A percentile compares a stretch with the other conserved stretches of the same genome.
phyloP scores from a whole-genome alignment of 345 rosid species.

The Conringia planisiliqua region DNA sequence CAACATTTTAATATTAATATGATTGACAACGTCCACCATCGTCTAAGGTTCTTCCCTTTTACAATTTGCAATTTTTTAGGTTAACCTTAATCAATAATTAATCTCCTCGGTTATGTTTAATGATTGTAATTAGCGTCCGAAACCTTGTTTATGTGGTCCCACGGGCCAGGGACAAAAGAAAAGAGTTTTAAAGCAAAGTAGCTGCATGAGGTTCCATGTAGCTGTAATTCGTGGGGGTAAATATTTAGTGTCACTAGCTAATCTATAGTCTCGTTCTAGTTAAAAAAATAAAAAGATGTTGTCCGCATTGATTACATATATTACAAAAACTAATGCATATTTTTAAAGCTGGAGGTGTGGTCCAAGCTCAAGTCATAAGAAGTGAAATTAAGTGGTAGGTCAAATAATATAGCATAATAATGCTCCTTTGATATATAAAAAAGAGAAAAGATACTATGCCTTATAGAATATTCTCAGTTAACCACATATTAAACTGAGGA shows the following conservation, averaged over 20 bases:
- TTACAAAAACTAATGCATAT: background rate
- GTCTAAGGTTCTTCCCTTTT: constrained; percentile 19
- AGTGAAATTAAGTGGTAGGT: constrained; percentile 12
- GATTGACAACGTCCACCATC: constrained; percentile 19
- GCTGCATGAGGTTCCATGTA: constrained; percentile 31
- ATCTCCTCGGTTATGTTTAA: constrained; percentile 17
- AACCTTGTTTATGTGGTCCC: constrained; percentile 20
- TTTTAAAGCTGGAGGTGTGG: constrained; percentile 11
- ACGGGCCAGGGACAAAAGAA: constrained; percentile 1
- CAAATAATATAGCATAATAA: background rate
- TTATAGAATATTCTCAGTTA: constrained; percentile 13
- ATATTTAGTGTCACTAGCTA: background rate
- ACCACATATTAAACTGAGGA: background rate
- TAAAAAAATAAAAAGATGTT: background rate
- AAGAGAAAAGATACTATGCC: constrained; percentile 2
- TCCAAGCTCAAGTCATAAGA: constrained; percentile 11
- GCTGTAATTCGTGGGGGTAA: constrained; percentile 1
- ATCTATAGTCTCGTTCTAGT: background rate
- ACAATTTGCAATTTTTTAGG: constrained; percentile 17
- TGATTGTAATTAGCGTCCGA: constrained; percentile 35
- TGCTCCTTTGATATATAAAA: background rate
- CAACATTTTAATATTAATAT: background rate
- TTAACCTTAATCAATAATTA: constrained; percentile 24
- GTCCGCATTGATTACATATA: constrained; percentile 1
- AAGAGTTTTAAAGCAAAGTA: background rate